Percentiles rank a stretch among this genome's conserved stretches.
phyloP scores from a whole-genome alignment of 2,329 filamentous ascomycete genomes.

The Penicillium vulpinum region DNA sequence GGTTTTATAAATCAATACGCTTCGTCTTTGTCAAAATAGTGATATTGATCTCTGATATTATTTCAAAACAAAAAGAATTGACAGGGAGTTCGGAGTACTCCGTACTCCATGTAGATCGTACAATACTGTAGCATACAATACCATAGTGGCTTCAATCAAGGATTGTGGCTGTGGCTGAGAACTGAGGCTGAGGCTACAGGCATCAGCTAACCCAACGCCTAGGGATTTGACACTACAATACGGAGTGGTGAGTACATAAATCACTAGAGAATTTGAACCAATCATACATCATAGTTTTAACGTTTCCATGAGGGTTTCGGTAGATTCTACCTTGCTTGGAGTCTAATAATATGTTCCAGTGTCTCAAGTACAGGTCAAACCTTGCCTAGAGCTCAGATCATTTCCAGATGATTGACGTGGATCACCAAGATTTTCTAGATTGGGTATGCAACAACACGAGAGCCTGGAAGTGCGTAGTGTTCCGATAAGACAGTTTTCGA shows the following conservation, averaged over 20 bases:
- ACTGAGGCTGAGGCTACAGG: background rate
- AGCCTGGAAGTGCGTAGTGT: background rate
- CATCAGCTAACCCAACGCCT: too few relatives aligned
- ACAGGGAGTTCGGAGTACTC: background rate
- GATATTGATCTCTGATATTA: background rate
- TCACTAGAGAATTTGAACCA: too few relatives aligned
- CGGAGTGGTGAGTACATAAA: background rate
- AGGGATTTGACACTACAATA: background rate
- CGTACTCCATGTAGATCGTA: too few relatives aligned
- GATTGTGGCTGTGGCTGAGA: constrained; percentile 1
- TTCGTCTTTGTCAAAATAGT: background rate
- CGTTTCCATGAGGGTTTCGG: background rate
- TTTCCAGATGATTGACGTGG: background rate
- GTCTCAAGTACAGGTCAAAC: background rate
- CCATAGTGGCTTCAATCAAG: background rate
- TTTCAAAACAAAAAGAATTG: background rate
- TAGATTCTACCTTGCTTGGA: background rate
- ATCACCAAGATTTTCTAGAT: background rate
- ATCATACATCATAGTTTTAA: background rate
- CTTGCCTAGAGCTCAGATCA: background rate
- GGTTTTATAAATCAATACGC: background rate
- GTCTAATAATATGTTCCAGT: background rate
- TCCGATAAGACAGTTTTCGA: background rate
- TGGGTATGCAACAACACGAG: background rate
- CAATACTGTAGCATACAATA: background rate